Conservation (phyloP, 2,329 filamentous ascomycete genomes). For the Pseudogymnoascus sp. region DNA sequence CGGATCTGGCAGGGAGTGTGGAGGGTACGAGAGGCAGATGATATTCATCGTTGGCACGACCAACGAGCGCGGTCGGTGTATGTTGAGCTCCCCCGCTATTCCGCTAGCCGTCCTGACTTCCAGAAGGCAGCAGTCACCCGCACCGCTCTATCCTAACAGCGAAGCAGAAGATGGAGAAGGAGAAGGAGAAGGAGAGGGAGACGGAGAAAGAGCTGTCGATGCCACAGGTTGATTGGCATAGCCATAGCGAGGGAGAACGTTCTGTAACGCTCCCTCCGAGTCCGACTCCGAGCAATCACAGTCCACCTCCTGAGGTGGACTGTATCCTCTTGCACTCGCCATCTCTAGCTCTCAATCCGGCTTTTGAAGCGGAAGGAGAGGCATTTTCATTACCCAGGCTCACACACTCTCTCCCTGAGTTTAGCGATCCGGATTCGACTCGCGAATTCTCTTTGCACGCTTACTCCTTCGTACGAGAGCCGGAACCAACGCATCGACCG, state of each 20-base stretch:
- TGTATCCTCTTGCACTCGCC: not conserved
- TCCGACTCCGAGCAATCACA: not conserved
- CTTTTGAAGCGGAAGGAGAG: not conserved
- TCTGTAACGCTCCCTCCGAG: not conserved
- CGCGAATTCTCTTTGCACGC: not conserved
- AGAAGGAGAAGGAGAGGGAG: not conserved
- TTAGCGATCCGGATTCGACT: not conserved
- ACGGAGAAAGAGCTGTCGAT: not conserved
- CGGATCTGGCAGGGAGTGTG: conserved; percentile 47
- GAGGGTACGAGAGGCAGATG: conserved; percentile 53
- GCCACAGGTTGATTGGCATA: not conserved
- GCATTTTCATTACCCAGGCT: not conserved
- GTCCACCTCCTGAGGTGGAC: not conserved
- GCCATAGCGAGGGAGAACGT: not conserved
- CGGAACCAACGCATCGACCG: not conserved
- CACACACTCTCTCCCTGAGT: not conserved
- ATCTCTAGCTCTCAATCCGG: not conserved
- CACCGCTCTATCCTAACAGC: conserved; percentile 1
- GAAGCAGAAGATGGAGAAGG: not conserved
- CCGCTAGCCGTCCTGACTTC: not conserved
- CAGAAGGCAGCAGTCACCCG: conserved; percentile 1
- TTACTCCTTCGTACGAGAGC: not conserved
- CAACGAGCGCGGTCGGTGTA: conserved; percentile 9
- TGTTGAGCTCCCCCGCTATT: not conserved
- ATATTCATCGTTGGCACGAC: conserved; percentile 55